These are phyloP conservation scores for Ploettnerulaceae sp. DNA, from an alignment of 2,329 filamentous ascomycete species.

Conservation along the genomic window DNA sequence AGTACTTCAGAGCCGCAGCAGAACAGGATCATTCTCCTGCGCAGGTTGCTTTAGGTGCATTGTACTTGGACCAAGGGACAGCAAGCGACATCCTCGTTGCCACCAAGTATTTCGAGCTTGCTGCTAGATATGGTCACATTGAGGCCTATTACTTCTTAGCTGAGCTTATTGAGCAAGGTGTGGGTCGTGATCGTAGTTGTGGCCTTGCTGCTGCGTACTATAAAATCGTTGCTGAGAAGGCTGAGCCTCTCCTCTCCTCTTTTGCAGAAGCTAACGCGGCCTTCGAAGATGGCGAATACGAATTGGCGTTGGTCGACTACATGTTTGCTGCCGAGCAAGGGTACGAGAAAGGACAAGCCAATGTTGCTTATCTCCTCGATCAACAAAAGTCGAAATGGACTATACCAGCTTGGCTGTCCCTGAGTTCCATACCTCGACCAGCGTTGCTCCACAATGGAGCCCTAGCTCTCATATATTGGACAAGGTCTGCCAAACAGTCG, in stretches of 20 bases:
- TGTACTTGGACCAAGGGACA: conserved; percentile 64
- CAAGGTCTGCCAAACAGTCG: conserved; percentile 83
- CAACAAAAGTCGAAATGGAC: conserved; percentile 51
- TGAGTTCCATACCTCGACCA: conserved; percentile 36
- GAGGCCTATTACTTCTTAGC: conserved; percentile 71
- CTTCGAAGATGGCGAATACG: conserved; percentile 58
- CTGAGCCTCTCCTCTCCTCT: conserved; percentile 53
- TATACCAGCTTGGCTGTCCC: conserved; percentile 35
- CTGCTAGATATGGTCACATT: conserved; percentile 62
- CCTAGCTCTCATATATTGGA: conserved; percentile 77
- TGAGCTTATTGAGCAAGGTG: conserved; percentile 60
- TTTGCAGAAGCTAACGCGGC: conserved; percentile 64
- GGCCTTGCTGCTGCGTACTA: conserved; percentile 64
- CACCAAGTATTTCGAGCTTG: conserved; percentile 65
- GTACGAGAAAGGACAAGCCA: conserved; percentile 65
- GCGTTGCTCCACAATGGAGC: conserved; percentile 51
- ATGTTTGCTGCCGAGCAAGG: conserved; percentile 74
- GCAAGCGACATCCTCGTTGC: conserved; percentile 43
- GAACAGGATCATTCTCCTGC: conserved; percentile 63
- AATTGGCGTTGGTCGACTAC: conserved; percentile 59
- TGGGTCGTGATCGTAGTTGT: conserved; percentile 63
- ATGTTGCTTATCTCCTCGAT: conserved; percentile 68
- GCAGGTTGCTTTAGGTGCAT: conserved; percentile 60
- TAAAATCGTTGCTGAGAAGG: conserved; percentile 54
- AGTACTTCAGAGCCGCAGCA: conserved; percentile 61